These are phyloP conservation scores for Fraxinus baroniana DNA, from an alignment of 305 asterid genomes.

Conservation along the genomic window DNA sequence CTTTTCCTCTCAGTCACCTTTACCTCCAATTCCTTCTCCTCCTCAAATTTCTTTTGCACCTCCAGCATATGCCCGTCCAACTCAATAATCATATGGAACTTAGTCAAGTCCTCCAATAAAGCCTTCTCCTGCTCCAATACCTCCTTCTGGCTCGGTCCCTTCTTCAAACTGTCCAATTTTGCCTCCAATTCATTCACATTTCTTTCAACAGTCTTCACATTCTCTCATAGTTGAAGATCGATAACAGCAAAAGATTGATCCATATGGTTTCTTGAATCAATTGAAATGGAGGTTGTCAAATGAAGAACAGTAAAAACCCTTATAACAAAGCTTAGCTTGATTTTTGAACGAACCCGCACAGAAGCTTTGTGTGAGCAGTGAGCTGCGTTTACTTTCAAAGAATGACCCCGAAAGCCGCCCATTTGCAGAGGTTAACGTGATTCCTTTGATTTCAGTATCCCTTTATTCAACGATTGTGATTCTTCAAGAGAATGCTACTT, in stretches of 20 bases:
- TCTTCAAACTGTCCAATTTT: slow-evolving; percentile 52
- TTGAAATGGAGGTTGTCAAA: slow-evolving; percentile 26
- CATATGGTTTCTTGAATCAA: slow-evolving; percentile 15
- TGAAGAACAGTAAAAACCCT: background rate
- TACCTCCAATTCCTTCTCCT: slow-evolving; percentile 54
- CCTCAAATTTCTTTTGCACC: slow-evolving; percentile 52
- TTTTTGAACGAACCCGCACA: background rate
- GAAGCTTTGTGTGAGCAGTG: slow-evolving; percentile 37
- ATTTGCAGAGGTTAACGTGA: slow-evolving; percentile 65
- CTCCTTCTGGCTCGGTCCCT: slow-evolving; percentile 61
- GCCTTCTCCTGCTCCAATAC: slow-evolving; percentile 64
- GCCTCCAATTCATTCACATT: slow-evolving; percentile 42
- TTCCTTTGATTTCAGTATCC: slow-evolving; percentile 66
- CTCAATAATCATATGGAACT: slow-evolving; percentile 63
- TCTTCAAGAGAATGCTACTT: slow-evolving; percentile 79
- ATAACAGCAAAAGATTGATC: background rate
- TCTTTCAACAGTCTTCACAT: slow-evolving; percentile 37
- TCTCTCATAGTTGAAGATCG: slow-evolving; percentile 22
- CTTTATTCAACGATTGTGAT: slow-evolving; percentile 58
- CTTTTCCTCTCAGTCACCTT: slow-evolving; percentile 64
- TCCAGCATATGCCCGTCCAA: slow-evolving; percentile 43
- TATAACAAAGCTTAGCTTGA: background rate
- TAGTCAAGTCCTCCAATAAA: slow-evolving; percentile 61
- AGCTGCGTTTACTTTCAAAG: slow-evolving; percentile 73
- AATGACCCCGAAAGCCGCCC: slow-evolving; percentile 71